A percentile compares a stretch with the other conserved stretches of the same genome.
Conservation (phyloP, 2,329 filamentous ascomycete species). For the Paracoccidioides brasiliensis region DNA sequence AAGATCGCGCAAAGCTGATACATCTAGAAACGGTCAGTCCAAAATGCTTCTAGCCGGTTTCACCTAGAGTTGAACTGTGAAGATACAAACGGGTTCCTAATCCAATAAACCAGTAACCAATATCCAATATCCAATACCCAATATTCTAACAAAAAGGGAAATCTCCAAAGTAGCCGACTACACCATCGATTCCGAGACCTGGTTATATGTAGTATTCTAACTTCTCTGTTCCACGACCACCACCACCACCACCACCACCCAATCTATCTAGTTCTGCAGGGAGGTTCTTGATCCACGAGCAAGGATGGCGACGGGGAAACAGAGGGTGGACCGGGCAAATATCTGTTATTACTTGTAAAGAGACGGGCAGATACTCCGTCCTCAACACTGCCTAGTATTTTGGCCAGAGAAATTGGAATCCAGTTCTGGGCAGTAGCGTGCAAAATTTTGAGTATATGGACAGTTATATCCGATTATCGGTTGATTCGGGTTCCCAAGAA, state of each 20-base stretch:
- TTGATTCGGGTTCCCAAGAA: conserved; percentile 52
- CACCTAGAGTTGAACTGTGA: background rate
- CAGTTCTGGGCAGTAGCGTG: background rate
- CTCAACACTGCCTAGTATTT: background rate
- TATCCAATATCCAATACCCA: conserved; percentile 53
- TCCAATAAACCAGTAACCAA: conserved; percentile 62
- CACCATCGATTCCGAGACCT: conserved; percentile 47
- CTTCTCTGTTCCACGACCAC: conserved; percentile 33
- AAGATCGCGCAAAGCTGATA: conserved; percentile 62
- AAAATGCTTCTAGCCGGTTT: background rate
- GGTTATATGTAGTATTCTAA: conserved; percentile 49
- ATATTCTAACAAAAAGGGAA: conserved; percentile 60
- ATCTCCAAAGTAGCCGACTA: conserved; percentile 50
- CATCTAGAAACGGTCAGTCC: conserved; percentile 35
- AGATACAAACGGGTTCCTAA: conserved; percentile 29
- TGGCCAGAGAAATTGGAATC: conserved; percentile 4
- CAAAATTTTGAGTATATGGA: background rate
- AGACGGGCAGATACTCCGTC: background rate
- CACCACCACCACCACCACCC: conserved; percentile 35
- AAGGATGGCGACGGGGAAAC: conserved; percentile 30
- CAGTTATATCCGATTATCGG: conserved; percentile 30
- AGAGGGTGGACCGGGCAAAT: conserved; percentile 4
- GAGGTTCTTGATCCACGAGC: conserved; percentile 28
- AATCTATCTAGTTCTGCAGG: conserved; percentile 40
- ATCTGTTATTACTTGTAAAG: background rate